A percentile compares a stretch with the other conserved stretches of the same genome.
These are phyloP conservation scores for Protomyces pachydermus DNA, from an alignment of 1,139 yeast genomes.

Conservation along the genomic window DNA sequence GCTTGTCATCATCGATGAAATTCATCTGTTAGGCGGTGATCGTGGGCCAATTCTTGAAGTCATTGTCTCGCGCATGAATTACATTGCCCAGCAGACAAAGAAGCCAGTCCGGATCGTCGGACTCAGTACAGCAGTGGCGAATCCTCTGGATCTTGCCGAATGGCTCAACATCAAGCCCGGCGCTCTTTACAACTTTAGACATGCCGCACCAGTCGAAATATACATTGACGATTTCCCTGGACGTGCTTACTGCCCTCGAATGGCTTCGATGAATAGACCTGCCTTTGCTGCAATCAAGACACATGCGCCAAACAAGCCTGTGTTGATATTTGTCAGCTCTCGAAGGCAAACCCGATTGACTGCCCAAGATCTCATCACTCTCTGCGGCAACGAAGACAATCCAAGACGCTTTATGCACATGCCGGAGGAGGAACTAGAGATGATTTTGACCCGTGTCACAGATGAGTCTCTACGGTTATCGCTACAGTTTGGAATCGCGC, in stretches of 20 bases:
- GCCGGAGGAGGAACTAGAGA: slow-evolving; percentile 67
- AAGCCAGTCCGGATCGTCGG: slow-evolving; percentile 79
- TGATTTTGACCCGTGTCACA: slow-evolving; percentile 60
- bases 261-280: slow-evolving; percentile 91
- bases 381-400: slow-evolving; percentile 91
- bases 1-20: slow-evolving; percentile 94
- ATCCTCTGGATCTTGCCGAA: slow-evolving; percentile 96
- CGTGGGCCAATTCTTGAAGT: slow-evolving; percentile 97
- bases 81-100: slow-evolving; percentile 69
- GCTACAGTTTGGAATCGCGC: slow-evolving; percentile 90
- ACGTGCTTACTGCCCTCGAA: slow-evolving; percentile 68
- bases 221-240: slow-evolving; percentile 97
- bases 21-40: slow-evolving; percentile 92
- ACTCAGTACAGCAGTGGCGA: slow-evolving; percentile 95
- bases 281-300: slow-evolving; percentile 94
- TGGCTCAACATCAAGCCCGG: slow-evolving; percentile 83
- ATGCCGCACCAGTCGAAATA: slow-evolving; percentile 96
- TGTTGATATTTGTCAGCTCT: slow-evolving; percentile 89
- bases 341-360: slow-evolving; percentile 95
- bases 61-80: slow-evolving; percentile 98
- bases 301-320: slow-evolving; percentile 91
- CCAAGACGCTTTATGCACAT: slow-evolving; percentile 81
- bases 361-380: slow-evolving; percentile 83
- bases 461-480: slow-evolving; percentile 84
- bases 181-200: slow-evolving; percentile 89